phyloP scores from a whole-genome alignment of 169 alveolate genomes.

The Cryptosporidium muris region DNA sequence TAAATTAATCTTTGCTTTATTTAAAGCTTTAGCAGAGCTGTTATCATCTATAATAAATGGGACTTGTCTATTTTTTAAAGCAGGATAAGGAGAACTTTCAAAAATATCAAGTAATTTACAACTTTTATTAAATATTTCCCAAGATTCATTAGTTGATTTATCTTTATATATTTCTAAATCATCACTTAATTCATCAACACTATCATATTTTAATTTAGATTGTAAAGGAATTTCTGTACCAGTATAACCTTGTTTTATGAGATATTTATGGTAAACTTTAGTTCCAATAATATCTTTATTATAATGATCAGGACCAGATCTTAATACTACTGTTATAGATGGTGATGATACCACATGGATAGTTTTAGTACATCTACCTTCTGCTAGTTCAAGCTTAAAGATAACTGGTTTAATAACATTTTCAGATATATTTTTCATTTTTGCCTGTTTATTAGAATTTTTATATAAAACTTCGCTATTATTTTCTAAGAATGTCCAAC shows the following conservation, averaged over 20 bases:
- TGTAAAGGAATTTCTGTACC: not conserved
- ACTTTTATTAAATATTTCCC: slow-evolving; percentile 28
- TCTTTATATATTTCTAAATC: not conserved
- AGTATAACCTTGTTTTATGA: not conserved
- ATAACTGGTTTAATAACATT: slow-evolving; percentile 14
- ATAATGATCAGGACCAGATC: slow-evolving; percentile 28
- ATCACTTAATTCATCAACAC: not conserved
- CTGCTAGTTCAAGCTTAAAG: slow-evolving; percentile 58
- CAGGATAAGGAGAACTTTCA: slow-evolving; percentile 45
- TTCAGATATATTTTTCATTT: not conserved
- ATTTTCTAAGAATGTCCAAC: slow-evolving; percentile 47
- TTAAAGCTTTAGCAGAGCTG: too few relatives aligned
- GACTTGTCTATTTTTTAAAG: slow-evolving; percentile 11
- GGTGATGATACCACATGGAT: slow-evolving; percentile 55
- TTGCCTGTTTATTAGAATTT: not conserved
- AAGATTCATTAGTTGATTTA: slow-evolving; percentile 23
- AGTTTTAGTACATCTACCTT: slow-evolving; percentile 52
- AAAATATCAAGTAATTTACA: slow-evolving; percentile 42
- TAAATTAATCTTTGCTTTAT: too few relatives aligned
- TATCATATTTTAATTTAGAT: not conserved
- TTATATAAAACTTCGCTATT: not conserved
- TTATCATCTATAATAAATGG: too few relatives aligned
- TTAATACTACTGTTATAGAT: slow-evolving; percentile 59
- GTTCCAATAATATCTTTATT: slow-evolving; percentile 11
- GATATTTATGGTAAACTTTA: too few relatives aligned